Base-by-base conservation (phyloP, 2,329 filamentous ascomycete species). In the Fusarium sterilihyphosum region DNA sequence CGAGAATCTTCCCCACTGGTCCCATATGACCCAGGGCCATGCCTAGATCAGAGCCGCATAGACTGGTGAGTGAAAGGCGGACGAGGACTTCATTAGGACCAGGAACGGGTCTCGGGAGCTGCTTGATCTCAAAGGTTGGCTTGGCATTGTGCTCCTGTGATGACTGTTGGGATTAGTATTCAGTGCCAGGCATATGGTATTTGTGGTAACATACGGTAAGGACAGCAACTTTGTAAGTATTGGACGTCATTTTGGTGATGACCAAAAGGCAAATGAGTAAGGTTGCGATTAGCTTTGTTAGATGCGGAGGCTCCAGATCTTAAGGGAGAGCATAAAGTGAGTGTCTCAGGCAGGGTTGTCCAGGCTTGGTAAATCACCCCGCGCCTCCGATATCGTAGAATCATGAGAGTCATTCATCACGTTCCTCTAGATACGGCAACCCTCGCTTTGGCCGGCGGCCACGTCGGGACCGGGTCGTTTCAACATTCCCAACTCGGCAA, bases 41-140 rank as follows among this genome's bases (percentile, higher is more conserved):
- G 22, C 77, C 78, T 22, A 82, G 73, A 65, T 85, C 84, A 13
- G 83, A 83, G 8, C 83, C 83, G 65, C 84, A 85, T 40, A 85
- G 73, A 20, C 81, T 80, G 6, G 83, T 84, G 5, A 80, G 75
- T 22, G 78, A 76, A 6, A 85, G 76, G 26, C 78, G 77, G 37
- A 85, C 75, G 6, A 85, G 82, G 26, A 80, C 63, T 47, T 78
- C 75, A 29, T 73, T 73, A 2, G 79, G 75, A 1, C 79, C 74
- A 29, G 75, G 70, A 0, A 66, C 46, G 3, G 73, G 75, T 6
- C 63, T 59, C 2, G 66, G 35, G 6, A 72, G 52, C 6, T 67
- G 24, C 13, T 60, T 67, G n/a, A 74, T 65, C 6, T 29, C 31
- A 37, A 73, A 76, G 0, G 54, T 72, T 12, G 61, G 73, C 29